Conservation (phyloP, 441 rosid species). For the Brassica balearica region DNA sequence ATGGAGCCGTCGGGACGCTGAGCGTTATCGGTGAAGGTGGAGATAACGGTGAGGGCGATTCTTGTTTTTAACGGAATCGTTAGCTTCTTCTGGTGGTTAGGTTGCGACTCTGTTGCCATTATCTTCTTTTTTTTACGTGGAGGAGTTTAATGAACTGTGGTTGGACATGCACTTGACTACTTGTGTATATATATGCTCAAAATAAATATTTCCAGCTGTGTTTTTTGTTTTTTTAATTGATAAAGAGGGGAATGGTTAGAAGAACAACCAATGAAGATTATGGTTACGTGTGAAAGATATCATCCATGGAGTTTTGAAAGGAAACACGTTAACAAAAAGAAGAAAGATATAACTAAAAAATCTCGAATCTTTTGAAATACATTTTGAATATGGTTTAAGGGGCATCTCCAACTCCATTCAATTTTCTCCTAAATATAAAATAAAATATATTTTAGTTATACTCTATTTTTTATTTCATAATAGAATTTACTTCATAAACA, state of each 20-base stretch:
- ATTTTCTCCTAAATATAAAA: too few species aligned
- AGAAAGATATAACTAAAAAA: background rate
- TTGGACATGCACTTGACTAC: background rate
- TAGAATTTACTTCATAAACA: too few species aligned
- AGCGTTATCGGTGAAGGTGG: constrained; percentile 48
- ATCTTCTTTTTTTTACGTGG: constrained; percentile 10
- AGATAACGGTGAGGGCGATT: constrained; percentile 45
- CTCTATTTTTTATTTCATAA: too few species aligned
- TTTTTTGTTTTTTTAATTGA: background rate
- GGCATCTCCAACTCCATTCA: too few species aligned
- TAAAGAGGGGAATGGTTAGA: constrained; percentile 19
- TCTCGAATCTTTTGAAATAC: background rate
- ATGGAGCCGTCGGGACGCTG: constrained; percentile 63
- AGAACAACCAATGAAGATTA: constrained; percentile 6
- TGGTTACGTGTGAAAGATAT: constrained; percentile 25
- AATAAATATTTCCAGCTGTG: constrained; percentile 19
- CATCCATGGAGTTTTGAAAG: background rate
- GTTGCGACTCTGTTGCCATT: constrained; percentile 34
- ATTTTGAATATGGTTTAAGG: background rate
- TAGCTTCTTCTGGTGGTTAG: constrained; percentile 29
- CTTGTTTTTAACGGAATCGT: constrained; percentile 67
- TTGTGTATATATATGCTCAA: background rate
- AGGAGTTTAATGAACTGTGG: background rate
- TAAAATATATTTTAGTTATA: too few species aligned
- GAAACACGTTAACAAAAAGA: constrained; percentile 12